Evolutionary conservation across 1,284 basidiomycete genomes (phyloP), one percentile per base, ranked within the genome.

Genomic region (Melampsora americana): DNA sequence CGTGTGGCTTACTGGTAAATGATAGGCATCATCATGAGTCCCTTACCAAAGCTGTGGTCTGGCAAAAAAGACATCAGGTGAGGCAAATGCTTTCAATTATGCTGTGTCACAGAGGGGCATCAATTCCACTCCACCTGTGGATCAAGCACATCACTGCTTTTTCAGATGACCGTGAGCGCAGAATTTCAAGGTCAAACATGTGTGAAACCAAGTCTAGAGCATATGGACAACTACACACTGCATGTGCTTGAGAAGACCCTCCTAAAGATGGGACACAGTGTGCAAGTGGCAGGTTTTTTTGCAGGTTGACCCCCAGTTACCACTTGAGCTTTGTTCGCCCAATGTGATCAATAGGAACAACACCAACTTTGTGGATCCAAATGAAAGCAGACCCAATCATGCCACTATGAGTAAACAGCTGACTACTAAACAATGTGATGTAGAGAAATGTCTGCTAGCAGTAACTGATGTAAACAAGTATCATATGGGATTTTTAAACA

Each of bases 361-460:
- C 83, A 0, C 79, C 85, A 2, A 70, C 84, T 0, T 83, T 81
- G 79, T 84, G 86, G 66, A 86, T 84, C 83, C 84, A 84, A 3
- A 83, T 86, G 1, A 83, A 80, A 70, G 80, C 85, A 0, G 78
- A 86, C 26, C 78, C 83, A 0, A 9, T 81, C 0, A 44, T 82
- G 0, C 81, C 87, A 0, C 44, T 46, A 1, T 78, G 79, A n/a
- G 72, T 79, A 46, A 81, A 81, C 0, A 77, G 78, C 35, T 0
- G 35, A 48, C 0, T 78, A 79, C 3, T 9, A 9, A 35, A 35
- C 35, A 35, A 9, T 9, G 35, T 35, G 9, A 35, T 9, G 35
- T 35, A 35, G 35, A 5, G 9, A 3, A 1, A 76, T 79, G 6
- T 53, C 69, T 0, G 60, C 42, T 2, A 73, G 79, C 0, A 16